phyloP scores from a whole-genome alignment of 345 rosid genomes.

The Schrenkiella parvula region DNA sequence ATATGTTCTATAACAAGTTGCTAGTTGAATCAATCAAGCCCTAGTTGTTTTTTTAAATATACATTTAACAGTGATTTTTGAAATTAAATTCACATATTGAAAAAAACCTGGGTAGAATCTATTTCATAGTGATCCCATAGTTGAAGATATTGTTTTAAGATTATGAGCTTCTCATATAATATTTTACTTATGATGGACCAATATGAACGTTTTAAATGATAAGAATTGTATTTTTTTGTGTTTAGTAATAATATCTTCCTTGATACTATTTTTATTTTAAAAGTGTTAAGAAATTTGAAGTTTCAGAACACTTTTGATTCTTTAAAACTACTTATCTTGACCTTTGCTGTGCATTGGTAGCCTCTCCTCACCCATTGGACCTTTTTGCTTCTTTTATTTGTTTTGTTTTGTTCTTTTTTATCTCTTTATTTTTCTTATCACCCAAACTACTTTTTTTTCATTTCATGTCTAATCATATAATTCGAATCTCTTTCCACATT shows the following conservation, averaged over 20 bases:
- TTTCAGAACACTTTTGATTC: constrained; percentile 23
- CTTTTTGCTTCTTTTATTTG: constrained; percentile 19
- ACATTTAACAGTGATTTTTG: too few relatives aligned
- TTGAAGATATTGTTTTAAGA: too few relatives aligned
- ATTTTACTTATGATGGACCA: too few relatives aligned
- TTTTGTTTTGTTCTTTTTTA: constrained; percentile 17
- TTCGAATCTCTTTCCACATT: constrained; percentile 23
- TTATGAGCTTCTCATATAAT: too few relatives aligned
- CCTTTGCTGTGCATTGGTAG: constrained; percentile 32
- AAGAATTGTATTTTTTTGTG: background rate
- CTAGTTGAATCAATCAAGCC: background rate
- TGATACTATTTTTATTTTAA: background rate
- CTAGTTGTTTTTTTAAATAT: background rate
- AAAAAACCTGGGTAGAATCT: too few relatives aligned
- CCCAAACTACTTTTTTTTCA: constrained; percentile 13
- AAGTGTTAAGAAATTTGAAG: background rate
- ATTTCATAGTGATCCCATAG: too few relatives aligned
- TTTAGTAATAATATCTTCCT: background rate
- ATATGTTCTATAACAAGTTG: background rate
- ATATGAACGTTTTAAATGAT: too few relatives aligned
- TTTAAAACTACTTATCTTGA: constrained; percentile 31
- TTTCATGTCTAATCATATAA: constrained; percentile 28
- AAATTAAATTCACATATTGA: too few relatives aligned
- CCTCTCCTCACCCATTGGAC: constrained; percentile 35
- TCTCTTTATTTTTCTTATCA: constrained; percentile 16